Evolutionary conservation across 306 rosid species (phyloP), one percentile per base, ranked within the genome.

Genomic region (Casuarina equisetifolia): DNA sequence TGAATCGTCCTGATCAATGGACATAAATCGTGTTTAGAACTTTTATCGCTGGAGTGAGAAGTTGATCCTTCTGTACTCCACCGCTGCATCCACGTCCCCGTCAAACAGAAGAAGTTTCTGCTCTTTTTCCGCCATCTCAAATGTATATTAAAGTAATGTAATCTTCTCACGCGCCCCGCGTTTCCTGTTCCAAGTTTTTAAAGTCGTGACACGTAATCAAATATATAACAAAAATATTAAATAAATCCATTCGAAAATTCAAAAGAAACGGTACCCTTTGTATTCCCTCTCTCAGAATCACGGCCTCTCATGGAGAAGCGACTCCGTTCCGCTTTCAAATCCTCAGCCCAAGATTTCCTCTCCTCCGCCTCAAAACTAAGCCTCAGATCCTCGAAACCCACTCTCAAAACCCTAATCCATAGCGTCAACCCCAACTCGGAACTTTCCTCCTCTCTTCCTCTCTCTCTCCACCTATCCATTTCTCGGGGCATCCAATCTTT

Each of bases 321-420:
- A 69, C 91, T 95, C 69, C 93, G 93, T 25, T 85, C 91, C 25
- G 83, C 93, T 75, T 89, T 94, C 4, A 80, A 79, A 32, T 84
- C 92, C 77, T 89, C 97, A 32, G 86, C 97, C 0, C 74, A 85
- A 55, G 92, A 91, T 13, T 95, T 95, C 52, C 58, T 90, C n/a
- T 66, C 81, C 43, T 71, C 85, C 9, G 96, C 97, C 40, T 43
- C 85, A 11, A 84, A 78, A 1, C 82, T 59, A 58, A 73, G 19
- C 68, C 90, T 92, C 3, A 95, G 88, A 83, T 88, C 97, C 55
- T 81, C 91, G n/a, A 89, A 84, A 74, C 42, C 92, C 43, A 45
- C 85, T 17, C 83, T 95, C 68, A 92, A 91, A 89, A 79, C 90
- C 91, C 88, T 89, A 81, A 87, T 95, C 57, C 89, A 92, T 70